A percentile compares a stretch with the other conserved stretches of the same genome.
Evolutionary conservation across 1,284 basidiomycete species (phyloP).

Genomic region (Leccinum insolens): DNA sequence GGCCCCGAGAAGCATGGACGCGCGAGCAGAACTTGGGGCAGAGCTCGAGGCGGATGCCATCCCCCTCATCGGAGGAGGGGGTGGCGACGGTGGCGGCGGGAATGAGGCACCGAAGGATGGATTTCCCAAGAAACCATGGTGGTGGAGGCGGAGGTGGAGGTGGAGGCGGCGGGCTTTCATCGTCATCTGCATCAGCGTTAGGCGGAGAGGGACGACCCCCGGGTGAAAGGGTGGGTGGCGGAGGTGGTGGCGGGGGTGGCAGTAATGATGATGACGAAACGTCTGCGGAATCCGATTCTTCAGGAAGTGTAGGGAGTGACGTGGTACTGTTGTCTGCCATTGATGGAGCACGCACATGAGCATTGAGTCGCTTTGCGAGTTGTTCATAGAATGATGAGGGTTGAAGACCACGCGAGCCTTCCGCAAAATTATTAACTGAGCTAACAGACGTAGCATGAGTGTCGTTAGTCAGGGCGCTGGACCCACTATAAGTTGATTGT

Average conservation of each 20-base stretch:
- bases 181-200: constrained; percentile 41
- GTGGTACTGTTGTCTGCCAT: constrained; percentile 24
- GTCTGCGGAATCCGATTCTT: constrained; percentile 35
- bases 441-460: constrained; percentile 59
- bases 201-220: constrained; percentile 20
- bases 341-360: constrained; percentile 34
- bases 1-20: constrained; percentile 61
- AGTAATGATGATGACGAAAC: constrained; percentile 30
- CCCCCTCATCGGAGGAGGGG: constrained; percentile 48
- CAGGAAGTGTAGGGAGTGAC: constrained; percentile 40
- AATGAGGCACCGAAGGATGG: constrained; percentile 39
- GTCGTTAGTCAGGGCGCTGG: constrained; percentile 50
- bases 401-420: constrained; percentile 35
- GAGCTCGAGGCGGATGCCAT: constrained; percentile 35
- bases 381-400: constrained; percentile 61
- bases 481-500: constrained; percentile 48
- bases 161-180: constrained; percentile 22
- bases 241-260: constrained; percentile 37
- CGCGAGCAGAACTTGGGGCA: constrained; percentile 52
- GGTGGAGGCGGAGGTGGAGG: constrained; percentile 35
- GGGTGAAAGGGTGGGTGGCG: constrained; percentile 29
- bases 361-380: constrained; percentile 50
- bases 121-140: constrained; percentile 30
- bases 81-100: constrained; percentile 47
- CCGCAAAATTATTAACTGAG: constrained; percentile 44